Conservation (phyloP, 805 yeast genomes). For the Priceomyces carsonii region DNA sequence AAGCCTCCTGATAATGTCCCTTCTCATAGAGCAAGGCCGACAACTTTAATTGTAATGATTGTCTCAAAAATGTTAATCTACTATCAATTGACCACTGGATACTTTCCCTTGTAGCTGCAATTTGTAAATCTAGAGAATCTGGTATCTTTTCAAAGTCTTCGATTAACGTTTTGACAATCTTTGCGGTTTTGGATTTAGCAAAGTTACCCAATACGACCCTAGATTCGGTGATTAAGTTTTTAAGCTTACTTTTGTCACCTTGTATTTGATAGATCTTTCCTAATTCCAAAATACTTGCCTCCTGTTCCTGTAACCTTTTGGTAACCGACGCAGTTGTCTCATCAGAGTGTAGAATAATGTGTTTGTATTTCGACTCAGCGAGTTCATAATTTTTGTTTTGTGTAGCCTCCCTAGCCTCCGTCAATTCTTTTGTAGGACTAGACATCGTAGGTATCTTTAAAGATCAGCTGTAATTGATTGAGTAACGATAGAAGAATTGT, state of each 20-base stretch:
- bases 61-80: constrained; percentile 86
- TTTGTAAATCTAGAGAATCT: constrained; percentile 66
- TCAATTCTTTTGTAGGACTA: constrained; percentile 32
- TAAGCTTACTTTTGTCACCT: constrained; percentile 51
- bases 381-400: constrained; percentile 45
- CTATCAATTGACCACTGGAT: constrained; percentile 85
- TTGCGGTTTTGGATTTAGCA: constrained; percentile 95
- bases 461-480: background rate
- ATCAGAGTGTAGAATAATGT: constrained; percentile 38
- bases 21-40: constrained; percentile 73
- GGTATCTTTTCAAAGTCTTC: constrained; percentile 72
- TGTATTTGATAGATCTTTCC: constrained; percentile 66
- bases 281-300: constrained; percentile 69
- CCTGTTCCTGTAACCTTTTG: constrained; percentile 47
- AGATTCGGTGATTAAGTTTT: constrained; percentile 63
- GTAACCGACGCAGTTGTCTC: constrained; percentile 10
- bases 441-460: constrained; percentile 16
- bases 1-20: constrained; percentile 64
- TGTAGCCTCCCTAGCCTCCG: constrained; percentile 63
- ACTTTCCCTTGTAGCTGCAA: constrained; percentile 70
- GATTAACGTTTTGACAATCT: constrained; percentile 77
- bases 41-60: constrained; percentile 80
- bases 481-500: background rate
- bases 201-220: constrained; percentile 70
- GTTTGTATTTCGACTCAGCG: constrained; percentile 63